Base-by-base conservation (phyloP, 352 stramenopile genomes). In the Phytophthora palmivora region DNA sequence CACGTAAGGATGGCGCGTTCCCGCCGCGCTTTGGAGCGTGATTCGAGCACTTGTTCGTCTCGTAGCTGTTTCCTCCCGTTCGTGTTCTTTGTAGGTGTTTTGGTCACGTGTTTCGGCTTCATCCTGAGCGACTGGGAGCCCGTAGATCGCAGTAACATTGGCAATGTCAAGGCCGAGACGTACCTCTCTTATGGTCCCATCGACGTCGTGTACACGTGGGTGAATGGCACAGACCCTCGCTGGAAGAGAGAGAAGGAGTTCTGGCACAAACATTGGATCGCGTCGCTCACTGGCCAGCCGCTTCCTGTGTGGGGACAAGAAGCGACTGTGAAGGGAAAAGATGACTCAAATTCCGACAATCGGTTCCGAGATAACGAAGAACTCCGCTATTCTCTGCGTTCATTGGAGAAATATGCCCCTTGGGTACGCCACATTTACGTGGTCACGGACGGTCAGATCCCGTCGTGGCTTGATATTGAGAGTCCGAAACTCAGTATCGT, bases 191-290 rank as follows among this genome's bases (percentile, higher is more conserved):
- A 96, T 61, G 85, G 84, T 0, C 84, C 89, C 14, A 97, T 98
- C 50, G 95, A 98, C 71, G 93, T 97, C 22, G 95, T 98, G 21
- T 98, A 98, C 74, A 98, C 95, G 60, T 98, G 95, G 95, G 94
- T 98, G 43, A 98, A 98, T 61, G 95, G 95, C 43, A 96, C 89
- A 11, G 95, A 98, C 53, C 92, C 95, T 10, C 75, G 87, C 12
- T 98, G 95, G 95, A 91, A 96, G 42, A 79, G 79, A 15, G 75
- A 95, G 43, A 96, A 96, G 54, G 84, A 94, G 46, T 92, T 89
- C 62, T 96, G 84, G 83, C 87, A 96, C 72, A 88, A 90, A 60
- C 84, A 92, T 67, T 96, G 87, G 87, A 91, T 94, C 55, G 86
- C 85, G 26, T 88, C 84, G 43, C 70, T 98, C 21, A 94, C 86